Evolutionary conservation across 768 basidiomycete species (phyloP).

Genomic region (Auricularia sp.): DNA sequence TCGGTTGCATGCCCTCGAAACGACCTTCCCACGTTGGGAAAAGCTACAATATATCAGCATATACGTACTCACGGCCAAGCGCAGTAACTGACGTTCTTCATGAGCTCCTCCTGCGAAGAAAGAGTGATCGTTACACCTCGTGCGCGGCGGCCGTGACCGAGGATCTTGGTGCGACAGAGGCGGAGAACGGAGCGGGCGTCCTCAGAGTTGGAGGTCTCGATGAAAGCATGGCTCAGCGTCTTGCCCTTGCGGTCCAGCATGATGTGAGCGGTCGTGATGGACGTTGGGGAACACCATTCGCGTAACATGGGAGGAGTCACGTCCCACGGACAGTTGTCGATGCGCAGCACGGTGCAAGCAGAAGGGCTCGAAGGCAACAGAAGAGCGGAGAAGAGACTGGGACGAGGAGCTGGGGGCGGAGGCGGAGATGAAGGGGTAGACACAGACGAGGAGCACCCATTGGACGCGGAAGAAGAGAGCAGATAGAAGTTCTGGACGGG

Average conservation of each 20-base stretch:
- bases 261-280: constrained; percentile 61
- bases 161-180: constrained; percentile 37
- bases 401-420: background rate
- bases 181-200: constrained; percentile 22
- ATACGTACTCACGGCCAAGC: constrained; percentile 4
- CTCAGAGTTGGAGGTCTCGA: constrained; percentile 50
- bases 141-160: constrained; percentile 68
- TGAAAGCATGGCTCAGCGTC: constrained; percentile 76
- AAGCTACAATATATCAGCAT: constrained; percentile 30
- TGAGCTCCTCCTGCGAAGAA: constrained; percentile 70
- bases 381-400: background rate
- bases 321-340: constrained; percentile 89
- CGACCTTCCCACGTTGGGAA: constrained; percentile 74
- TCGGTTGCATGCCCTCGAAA: constrained; percentile 57
- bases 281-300: constrained; percentile 45
- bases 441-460: background rate
- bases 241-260: constrained; percentile 75
- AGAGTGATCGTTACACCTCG: constrained; percentile 77
- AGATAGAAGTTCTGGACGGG: constrained; percentile 58
- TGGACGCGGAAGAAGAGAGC: constrained; percentile 18
- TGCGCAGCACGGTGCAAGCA: constrained; percentile 57
- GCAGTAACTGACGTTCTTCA: constrained; percentile 52
- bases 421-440: background rate
- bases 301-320: constrained; percentile 68
- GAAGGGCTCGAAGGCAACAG: constrained; percentile 13